Conservation (phyloP, 768 basidiomycete genomes). For the Lyophyllum atratum region DNA sequence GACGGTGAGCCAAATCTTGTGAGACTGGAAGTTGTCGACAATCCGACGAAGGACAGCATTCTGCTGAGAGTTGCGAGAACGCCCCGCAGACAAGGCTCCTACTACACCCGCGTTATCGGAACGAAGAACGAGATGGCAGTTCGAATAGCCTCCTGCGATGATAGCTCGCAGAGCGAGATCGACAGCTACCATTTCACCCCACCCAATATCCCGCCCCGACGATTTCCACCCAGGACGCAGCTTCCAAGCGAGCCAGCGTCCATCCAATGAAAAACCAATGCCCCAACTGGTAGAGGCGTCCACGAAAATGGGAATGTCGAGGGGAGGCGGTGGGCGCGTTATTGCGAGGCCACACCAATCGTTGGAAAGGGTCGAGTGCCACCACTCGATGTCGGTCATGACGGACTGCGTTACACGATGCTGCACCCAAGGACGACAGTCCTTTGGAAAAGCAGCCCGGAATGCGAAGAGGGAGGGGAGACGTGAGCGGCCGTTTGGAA, state of each 20-base stretch:
- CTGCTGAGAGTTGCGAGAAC: constrained; percentile 28
- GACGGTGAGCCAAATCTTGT: constrained; percentile 26
- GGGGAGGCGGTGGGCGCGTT: not conserved
- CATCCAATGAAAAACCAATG: too few species aligned
- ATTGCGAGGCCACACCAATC: constrained; percentile 11
- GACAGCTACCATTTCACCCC: constrained; percentile 45
- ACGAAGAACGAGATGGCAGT: constrained; percentile 30
- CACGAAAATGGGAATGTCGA: constrained; percentile 24
- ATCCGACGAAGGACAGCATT: constrained; percentile 29
- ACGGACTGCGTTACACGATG: constrained; percentile 17
- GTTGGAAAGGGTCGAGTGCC: constrained; percentile 5
- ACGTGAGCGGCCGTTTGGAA: constrained; percentile 28
- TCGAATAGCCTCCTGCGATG: constrained; percentile 15
- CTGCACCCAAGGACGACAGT: constrained; percentile 9
- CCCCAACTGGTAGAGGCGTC: constrained; percentile 27
- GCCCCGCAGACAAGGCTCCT: constrained; percentile 21
- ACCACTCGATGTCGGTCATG: constrained; percentile 28
- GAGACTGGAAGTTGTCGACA: constrained; percentile 17
- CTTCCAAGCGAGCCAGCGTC: constrained; percentile 25
- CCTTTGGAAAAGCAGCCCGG: constrained; percentile 20
- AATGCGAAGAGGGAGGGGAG: constrained; percentile 32
- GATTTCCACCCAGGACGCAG: constrained; percentile 26
- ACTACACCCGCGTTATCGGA: constrained; percentile 40
- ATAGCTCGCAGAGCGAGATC: constrained; percentile 35
- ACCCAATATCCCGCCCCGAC: constrained; percentile 34